Evolutionary conservation across 1,284 basidiomycete genomes (phyloP).

Genomic region (Meripilus lineatus): DNA sequence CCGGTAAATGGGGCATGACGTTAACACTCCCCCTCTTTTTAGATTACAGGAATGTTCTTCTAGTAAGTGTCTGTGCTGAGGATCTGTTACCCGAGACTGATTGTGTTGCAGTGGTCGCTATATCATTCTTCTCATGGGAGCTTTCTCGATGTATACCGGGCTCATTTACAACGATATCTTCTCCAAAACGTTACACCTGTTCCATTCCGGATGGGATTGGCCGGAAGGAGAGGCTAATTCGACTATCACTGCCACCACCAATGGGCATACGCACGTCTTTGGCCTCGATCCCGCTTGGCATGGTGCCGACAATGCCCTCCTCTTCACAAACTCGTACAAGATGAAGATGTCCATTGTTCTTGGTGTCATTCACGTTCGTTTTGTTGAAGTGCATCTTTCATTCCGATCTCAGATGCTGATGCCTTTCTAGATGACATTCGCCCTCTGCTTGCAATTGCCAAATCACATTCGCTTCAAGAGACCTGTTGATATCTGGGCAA

Average conservation of each 20-base stretch:
- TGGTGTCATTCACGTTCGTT: conserved; percentile 90
- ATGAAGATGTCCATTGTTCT: conserved; percentile 99
- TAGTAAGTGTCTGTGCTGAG: conserved; percentile 56
- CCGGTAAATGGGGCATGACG: background rate
- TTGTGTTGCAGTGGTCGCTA: conserved; percentile 76
- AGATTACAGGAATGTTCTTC: conserved; percentile 91
- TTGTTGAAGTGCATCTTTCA: conserved; percentile 7
- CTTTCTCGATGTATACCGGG: conserved; percentile 94
- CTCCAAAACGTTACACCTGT: conserved; percentile 88
- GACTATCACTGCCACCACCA: conserved; percentile 49
- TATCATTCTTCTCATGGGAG: conserved; percentile 96
- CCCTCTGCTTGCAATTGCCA: conserved; percentile 91
- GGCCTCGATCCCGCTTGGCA: conserved; percentile 97
- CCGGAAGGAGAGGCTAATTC: conserved; percentile 43
- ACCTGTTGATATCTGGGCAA: conserved; percentile 81
- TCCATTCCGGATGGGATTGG: conserved; percentile 88
- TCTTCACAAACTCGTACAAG: conserved; percentile 99
- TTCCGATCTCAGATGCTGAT: conserved; percentile 12
- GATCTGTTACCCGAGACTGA: conserved; percentile 12
- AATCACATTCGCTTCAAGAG: conserved; percentile 95
- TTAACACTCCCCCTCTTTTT: conserved; percentile 16
- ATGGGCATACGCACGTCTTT: conserved; percentile 80
- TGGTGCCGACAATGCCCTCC: conserved; percentile 85
- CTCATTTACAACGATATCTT: conserved; percentile 99
- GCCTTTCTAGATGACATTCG: conserved; percentile 87